Base-by-base conservation (phyloP, 2,329 filamentous ascomycete genomes). In the Pleurostoma richardsiae region DNA sequence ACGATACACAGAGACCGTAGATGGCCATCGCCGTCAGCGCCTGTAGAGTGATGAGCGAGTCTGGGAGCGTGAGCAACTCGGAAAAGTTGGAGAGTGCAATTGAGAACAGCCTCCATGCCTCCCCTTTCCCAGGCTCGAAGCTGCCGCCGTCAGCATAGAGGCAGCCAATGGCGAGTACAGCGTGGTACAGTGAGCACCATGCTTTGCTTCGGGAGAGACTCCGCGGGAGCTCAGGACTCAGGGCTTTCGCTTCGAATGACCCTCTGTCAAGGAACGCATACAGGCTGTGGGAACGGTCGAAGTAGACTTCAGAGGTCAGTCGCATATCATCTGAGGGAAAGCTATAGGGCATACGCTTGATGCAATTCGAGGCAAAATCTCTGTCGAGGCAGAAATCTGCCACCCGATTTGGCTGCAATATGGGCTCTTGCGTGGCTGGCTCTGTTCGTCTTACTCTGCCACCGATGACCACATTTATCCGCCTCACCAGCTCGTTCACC, bases 261-360 rank as follows among this genome's bases (percentile, higher is more conserved):
- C 50, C 42, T 30, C 56, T 59, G 41, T 71, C 64, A 2, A 73
- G 57, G 45, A 72, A 71, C 1, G 70, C 67, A 47, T 69, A 66
- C 1, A 68, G 39, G 0, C 62, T 63, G 47, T 72, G 68, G 2
- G 68, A 52, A 7, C 63, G 57, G 3, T 64, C 54, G 46, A 72
- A 73, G 53, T 71, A 72, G 28, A 57, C 61, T 67, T 36, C 6
- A 19, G 3, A 4, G 19, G 19, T 19, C 19, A 19, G 19, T 19
- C 19, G 19, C 19, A 19, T 19, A 19, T 19, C 19, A 19, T 19
- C 19, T 19, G 2, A 19, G 19, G 19, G 19, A 19, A 19, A 19
- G 19, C 19, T 19, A 19, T 19, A 19, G 19, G 33, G 8, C 33
- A n/a, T n/a, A 36, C 33, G n/a, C n/a, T 36, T 36, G 33, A 54